phyloP scores from a whole-genome alignment of 1,284 basidiomycete species.

The Omphalotus olearius region DNA sequence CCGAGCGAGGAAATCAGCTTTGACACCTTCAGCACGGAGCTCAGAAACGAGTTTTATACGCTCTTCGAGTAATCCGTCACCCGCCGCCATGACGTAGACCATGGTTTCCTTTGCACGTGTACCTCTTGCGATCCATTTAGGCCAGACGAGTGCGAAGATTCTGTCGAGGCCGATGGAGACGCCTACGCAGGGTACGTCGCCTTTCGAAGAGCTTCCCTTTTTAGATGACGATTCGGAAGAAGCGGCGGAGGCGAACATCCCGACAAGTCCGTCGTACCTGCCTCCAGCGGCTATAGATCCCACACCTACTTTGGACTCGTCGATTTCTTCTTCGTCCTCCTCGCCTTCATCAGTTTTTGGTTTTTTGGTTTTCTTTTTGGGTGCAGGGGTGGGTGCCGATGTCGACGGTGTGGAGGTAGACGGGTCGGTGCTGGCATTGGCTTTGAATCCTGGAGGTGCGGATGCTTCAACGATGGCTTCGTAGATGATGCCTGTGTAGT shows the following conservation, averaged over 20 bases:
- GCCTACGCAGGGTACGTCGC: constrained; percentile 86
- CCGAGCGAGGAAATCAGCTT: constrained; percentile 95
- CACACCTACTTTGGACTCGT: constrained; percentile 92
- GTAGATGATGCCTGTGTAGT: constrained; percentile 99
- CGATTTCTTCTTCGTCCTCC: constrained; percentile 75
- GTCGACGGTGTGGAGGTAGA: constrained; percentile 10
- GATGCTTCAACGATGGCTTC: constrained; percentile 94
- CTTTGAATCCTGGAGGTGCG: constrained; percentile 79
- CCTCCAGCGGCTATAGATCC: constrained; percentile 98
- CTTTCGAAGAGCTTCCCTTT: constrained; percentile 42
- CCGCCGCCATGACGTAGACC: constrained; percentile 92
- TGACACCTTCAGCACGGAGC: constrained; percentile 86
- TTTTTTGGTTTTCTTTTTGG: constrained; percentile 55
- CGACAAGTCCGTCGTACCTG: constrained; percentile 96
- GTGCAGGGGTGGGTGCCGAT: constrained; percentile 27
- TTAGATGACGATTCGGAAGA: constrained; percentile 43
- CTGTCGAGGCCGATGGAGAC: constrained; percentile 93
- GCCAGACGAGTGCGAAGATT: constrained; percentile 93
- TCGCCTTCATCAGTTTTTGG: constrained; percentile 31
- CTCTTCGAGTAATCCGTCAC: constrained; percentile 81
- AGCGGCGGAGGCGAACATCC: constrained; percentile 84
- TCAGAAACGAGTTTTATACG: constrained; percentile 81
- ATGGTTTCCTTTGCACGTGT: constrained; percentile 90
- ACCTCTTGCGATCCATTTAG: constrained; percentile 74
- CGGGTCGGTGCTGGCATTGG: constrained; percentile 39